Evolutionary conservation across 768 basidiomycete species (phyloP).

Genomic region (Leucocoprinus leucothites): DNA sequence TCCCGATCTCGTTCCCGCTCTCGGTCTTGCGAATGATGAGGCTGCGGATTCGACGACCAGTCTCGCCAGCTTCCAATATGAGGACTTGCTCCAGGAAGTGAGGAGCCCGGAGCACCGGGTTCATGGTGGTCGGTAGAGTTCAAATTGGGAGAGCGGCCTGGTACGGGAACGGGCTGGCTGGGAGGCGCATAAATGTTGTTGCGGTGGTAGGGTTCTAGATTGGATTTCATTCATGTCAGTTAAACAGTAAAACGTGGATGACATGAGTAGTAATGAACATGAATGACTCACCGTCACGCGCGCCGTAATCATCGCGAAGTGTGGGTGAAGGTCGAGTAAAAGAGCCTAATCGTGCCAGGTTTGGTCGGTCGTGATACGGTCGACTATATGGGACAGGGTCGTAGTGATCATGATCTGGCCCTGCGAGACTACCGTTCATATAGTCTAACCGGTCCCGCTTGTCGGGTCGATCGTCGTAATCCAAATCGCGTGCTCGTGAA

Average conservation of each 20-base stretch:
- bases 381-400: neutral
- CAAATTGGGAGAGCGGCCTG: neutral
- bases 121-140: neutral
- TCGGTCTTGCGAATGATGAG: neutral
- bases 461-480: neutral
- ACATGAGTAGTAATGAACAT: no score
- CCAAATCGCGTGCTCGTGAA: neutral
- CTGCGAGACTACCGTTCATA: neutral
- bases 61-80: constrained; percentile 8
- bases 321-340: neutral
- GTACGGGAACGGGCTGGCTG: constrained; percentile 7
- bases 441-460: neutral
- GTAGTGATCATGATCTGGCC: neutral
- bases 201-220: neutral
- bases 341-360: neutral
- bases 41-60: neutral
- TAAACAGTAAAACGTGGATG: no score
- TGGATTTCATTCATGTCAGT: neutral
- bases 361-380: constrained; percentile 2
- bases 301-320: neutral
- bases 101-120: neutral
- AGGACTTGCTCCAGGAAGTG: neutral
- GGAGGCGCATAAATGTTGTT: neutral
- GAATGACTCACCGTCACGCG: constrained; percentile 2
- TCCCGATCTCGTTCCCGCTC: neutral